Evolutionary conservation across 768 basidiomycete genomes (phyloP), one percentile per base, ranked within the genome.

Genomic region (Phlegmacium glaucopus): DNA sequence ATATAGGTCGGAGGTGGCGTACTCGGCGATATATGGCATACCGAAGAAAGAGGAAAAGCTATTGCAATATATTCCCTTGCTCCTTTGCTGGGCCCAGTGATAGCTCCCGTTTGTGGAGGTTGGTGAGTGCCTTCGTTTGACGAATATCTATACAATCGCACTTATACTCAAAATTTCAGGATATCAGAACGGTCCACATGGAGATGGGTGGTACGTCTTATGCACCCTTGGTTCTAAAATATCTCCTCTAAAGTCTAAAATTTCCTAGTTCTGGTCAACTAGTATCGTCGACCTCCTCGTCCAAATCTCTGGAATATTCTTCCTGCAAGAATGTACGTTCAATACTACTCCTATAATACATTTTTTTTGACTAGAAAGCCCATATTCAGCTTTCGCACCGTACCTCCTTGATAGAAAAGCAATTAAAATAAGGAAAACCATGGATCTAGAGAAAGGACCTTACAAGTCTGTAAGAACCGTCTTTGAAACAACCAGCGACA

Each of bases 51-150:
- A 58, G 85, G 86, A 1, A 69, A 74, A 56, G 84, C 85, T 0
- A 72, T 82, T 15, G 76, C 83, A 0, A 67, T 86, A 0, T 87
- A 82, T 54, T 80, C 83, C 0, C 61, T 87, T 5, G 82, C 83
- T 1, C 84, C 85, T 0, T 49, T 87, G 9, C 63, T 87, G 5
- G 85, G 85, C 35, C 82, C 85, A 0, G 82, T 81, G 0, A 49
- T 83, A 11, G 85, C 82, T 1, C 84, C 84, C 1, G 64, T 82
- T 3, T 77, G 78, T 17, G 84, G 82, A 4, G 80, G 79, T 17
- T 85, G 81, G 78, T 76, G 36, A 35, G 65, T 62, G 13, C 7
- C n/a, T 17, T 3, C 4, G 16, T 6, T 6, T 26, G 25, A 12
- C 28, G 44, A 9, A 2, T 32, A 11, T 16, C 13, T 38, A 18